Evolutionary conservation across 2,329 filamentous ascomycete species (phyloP).

Genomic region (Ramularia endophylla): DNA sequence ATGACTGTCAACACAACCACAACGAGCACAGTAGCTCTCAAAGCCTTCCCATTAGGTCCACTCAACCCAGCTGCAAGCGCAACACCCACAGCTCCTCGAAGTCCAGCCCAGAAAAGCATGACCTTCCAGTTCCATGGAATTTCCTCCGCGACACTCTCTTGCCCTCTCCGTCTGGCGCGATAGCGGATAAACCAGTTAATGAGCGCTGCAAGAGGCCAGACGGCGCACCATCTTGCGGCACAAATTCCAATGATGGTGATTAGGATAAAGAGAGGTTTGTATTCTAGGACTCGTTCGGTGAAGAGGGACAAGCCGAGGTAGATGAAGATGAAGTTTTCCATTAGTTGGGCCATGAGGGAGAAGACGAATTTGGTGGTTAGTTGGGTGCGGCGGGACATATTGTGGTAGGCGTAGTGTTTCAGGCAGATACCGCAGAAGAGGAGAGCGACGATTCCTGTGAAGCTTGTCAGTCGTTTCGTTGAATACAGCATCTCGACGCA

Average conservation of each 20-base stretch:
- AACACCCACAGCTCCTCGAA: conserved; percentile 92
- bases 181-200: conserved; percentile 95
- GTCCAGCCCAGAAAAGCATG: conserved; percentile 99
- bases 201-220: conserved; percentile 81
- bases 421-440: conserved; percentile 97
- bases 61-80: conserved; percentile 83
- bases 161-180: conserved; percentile 68
- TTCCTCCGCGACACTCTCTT: conserved; percentile 69
- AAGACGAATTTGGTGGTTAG: conserved; percentile 98
- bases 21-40: conserved; percentile 92
- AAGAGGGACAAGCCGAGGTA: conserved; percentile 94
- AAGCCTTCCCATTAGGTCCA: conserved; percentile 63
- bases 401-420: conserved; percentile 99
- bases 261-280: conserved; percentile 92
- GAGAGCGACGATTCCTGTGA: conserved; percentile 82
- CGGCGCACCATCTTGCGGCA: conserved; percentile 83
- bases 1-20: conserved; percentile 97
- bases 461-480: conserved; percentile 4
- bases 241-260: conserved; percentile 89
- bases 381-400: conserved; percentile 97
- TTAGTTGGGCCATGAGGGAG: conserved; percentile 87
- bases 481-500: too few relatives aligned
- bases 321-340: conserved; percentile 99
- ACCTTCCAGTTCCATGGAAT: conserved; percentile 92
- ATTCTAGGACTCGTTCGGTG: conserved; percentile 79